Percentiles rank a stretch among this genome's conserved stretches.
Conservation (phyloP, 345 rosid species). For the Citrus inodora region DNA sequence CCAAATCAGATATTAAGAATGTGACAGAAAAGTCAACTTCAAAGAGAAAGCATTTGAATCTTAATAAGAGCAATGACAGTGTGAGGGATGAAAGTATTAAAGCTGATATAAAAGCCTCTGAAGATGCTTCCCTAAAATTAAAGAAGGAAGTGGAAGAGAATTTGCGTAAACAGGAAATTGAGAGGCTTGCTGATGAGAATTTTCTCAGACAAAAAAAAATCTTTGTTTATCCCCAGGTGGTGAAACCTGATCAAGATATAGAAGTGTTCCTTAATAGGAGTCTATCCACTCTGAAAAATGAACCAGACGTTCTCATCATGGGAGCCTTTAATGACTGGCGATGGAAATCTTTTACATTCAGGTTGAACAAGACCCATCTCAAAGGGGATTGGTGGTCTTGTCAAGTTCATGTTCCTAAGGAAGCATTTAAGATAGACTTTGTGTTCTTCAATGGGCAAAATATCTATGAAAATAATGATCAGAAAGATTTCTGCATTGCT, state of each 20-base stretch:
- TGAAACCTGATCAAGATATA: constrained; percentile 61
- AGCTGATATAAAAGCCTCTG: constrained; percentile 17
- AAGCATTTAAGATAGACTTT: constrained; percentile 86
- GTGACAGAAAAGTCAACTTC: constrained; percentile 16
- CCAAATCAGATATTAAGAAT: constrained; percentile 14
- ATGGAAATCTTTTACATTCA: constrained; percentile 70
- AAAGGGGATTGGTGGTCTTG: constrained; percentile 92
- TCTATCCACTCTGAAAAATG: constrained; percentile 52
- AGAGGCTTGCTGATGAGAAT: constrained; percentile 52
- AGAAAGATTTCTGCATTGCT: constrained; percentile 59
- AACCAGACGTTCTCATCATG: constrained; percentile 70
- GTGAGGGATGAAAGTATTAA: constrained; percentile 8
- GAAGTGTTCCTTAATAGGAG: constrained; percentile 72
- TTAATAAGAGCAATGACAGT: constrained; percentile 6
- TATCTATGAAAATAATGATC: constrained; percentile 72
- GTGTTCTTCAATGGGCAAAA: constrained; percentile 83
- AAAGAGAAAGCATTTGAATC: constrained; percentile 14
- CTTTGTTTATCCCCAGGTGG: constrained; percentile 61
- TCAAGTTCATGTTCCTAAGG: constrained; percentile 68
- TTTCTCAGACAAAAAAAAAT: constrained; percentile 44
- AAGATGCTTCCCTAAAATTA: constrained; percentile 34
- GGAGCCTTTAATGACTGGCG: constrained; percentile 95
- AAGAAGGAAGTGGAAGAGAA: constrained; percentile 43
- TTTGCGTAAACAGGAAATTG: constrained; percentile 50
- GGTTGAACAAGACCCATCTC: constrained; percentile 60